A percentile compares a stretch with the other conserved stretches of the same genome.
Evolutionary conservation across 768 basidiomycete species (phyloP).

Genomic region (Podaxis mareebaensis): DNA sequence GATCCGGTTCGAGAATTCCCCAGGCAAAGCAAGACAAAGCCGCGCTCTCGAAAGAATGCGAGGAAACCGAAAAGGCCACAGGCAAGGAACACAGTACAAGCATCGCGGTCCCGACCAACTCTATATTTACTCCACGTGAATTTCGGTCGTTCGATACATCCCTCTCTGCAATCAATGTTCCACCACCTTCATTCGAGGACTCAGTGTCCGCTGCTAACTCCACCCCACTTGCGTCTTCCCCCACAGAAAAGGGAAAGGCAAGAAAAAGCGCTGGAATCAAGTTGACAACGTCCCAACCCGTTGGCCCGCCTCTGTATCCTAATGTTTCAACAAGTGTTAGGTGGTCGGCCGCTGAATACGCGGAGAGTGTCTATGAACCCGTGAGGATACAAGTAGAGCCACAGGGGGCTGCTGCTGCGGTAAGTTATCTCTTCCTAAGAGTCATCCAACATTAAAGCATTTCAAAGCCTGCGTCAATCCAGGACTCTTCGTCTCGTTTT

Average conservation of each 20-base stretch:
- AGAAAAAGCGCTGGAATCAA: neutral
- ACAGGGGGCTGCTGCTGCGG: too few relatives aligned
- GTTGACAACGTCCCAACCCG: neutral
- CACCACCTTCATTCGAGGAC: constrained; percentile 52
- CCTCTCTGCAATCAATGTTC: constrained; percentile 25
- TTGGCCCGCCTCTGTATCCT: neutral
- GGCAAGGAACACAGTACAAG: constrained; percentile 50
- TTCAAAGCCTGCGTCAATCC: too few relatives aligned
- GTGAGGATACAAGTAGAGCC: too few relatives aligned
- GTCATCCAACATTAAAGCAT: too few relatives aligned
- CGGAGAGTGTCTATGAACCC: too few relatives aligned
- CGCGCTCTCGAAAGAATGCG: constrained; percentile 56
- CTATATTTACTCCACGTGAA: constrained; percentile 60
- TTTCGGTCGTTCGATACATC: constrained; percentile 50
- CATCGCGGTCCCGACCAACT: constrained; percentile 13
- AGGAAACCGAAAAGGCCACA: constrained; percentile 72
- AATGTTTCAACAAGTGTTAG: neutral
- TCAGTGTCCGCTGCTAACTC: constrained; percentile 30
- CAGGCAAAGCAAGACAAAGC: constrained; percentile 77
- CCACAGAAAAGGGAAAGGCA: neutral
- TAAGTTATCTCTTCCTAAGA: too few relatives aligned
- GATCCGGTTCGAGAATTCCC: constrained; percentile 31
- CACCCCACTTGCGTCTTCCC: neutral
- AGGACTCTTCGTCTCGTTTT: neutral
- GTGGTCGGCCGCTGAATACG: too few relatives aligned